Percentiles rank a stretch among this genome's conserved stretches.
phyloP scores from a whole-genome alignment of 495 filamentous ascomycete species.

The Xylaria palmicola region DNA sequence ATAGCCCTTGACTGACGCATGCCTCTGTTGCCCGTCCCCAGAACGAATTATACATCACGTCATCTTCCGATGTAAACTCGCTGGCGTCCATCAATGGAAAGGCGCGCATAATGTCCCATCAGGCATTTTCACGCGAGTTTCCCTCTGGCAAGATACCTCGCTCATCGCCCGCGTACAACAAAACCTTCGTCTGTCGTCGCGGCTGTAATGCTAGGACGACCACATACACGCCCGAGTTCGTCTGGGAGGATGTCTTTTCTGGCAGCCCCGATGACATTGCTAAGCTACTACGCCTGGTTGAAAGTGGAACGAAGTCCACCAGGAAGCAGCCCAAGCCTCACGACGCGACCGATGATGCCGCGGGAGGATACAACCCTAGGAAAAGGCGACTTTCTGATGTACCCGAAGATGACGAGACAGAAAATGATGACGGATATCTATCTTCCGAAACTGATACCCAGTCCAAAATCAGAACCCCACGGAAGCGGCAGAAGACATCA shows the following conservation, averaged over 20 bases:
- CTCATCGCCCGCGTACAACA: conserved; percentile 73
- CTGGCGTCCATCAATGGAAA: conserved; percentile 90
- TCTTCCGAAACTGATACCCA: conserved; percentile 45
- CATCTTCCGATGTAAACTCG: conserved; percentile 78
- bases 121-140: conserved; percentile 63
- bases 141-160: conserved; percentile 75
- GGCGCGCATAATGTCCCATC: conserved; percentile 72
- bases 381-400: conserved; percentile 19
- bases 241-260: conserved; percentile 82
- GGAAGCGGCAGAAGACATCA: conserved; percentile 37
- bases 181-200: conserved; percentile 85
- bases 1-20: conserved; percentile 12
- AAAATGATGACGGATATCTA: conserved; percentile 36
- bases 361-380: conserved; percentile 7
- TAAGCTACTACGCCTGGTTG: conserved; percentile 61
- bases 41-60: conserved; percentile 91
- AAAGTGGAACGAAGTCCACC: conserved; percentile 67
- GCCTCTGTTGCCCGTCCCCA: conserved; percentile 21
- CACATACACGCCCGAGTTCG: conserved; percentile 88
- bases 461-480: conserved; percentile 33
- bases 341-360: conserved; percentile 51
- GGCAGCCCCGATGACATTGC: conserved; percentile 61
- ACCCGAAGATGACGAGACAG: conserved; percentile 18
- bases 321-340: conserved; percentile 53
- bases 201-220: conserved; percentile 85